A percentile compares a stretch with the other conserved stretches of the same genome.
Evolutionary conservation across 805 yeast genomes (phyloP).

Genomic region (Grigorovia yakushimaensis): DNA sequence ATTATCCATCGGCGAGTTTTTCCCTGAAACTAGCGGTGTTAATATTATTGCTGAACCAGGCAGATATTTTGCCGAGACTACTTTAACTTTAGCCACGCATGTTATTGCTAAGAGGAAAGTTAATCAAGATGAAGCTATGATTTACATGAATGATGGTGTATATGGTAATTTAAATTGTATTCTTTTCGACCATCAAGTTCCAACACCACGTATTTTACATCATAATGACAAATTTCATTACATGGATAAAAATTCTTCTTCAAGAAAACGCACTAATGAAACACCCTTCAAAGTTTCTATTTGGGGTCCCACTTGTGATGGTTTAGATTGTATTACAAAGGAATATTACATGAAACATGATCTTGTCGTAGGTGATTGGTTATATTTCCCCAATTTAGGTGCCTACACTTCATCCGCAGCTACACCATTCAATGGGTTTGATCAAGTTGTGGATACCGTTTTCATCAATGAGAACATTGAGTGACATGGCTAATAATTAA

Average conservation of each 20-base stretch:
- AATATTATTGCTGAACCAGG: constrained; percentile 88
- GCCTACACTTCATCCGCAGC: constrained; percentile 91
- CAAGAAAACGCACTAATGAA: constrained; percentile 4
- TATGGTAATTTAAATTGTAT: constrained; percentile 94
- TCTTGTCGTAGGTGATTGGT: constrained; percentile 83
- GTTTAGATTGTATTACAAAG: constrained; percentile 70
- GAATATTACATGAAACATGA: constrained; percentile 45
- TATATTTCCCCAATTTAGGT: constrained; percentile 73
- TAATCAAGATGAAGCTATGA: constrained; percentile 43
- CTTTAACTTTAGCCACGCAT: constrained; percentile 75
- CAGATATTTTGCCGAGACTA: constrained; percentile 73
- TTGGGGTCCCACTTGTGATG: constrained; percentile 99
- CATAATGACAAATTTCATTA: constrained; percentile 41
- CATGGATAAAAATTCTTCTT: constrained; percentile 25
- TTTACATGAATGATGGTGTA: constrained; percentile 89
- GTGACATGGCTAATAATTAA: not conserved
- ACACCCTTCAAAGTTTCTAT: constrained; percentile 45
- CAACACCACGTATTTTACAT: constrained; percentile 56
- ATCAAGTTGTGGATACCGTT: constrained; percentile 45
- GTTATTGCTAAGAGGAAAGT: constrained; percentile 72
- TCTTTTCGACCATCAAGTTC: constrained; percentile 81
- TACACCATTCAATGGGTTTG: constrained; percentile 88
- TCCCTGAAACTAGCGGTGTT: constrained; percentile 39
- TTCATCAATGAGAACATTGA: constrained; percentile 42
- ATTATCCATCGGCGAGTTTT: constrained; percentile 44